Base-by-base conservation (phyloP, 768 basidiomycete genomes). In the Lactarius hengduanensis region DNA sequence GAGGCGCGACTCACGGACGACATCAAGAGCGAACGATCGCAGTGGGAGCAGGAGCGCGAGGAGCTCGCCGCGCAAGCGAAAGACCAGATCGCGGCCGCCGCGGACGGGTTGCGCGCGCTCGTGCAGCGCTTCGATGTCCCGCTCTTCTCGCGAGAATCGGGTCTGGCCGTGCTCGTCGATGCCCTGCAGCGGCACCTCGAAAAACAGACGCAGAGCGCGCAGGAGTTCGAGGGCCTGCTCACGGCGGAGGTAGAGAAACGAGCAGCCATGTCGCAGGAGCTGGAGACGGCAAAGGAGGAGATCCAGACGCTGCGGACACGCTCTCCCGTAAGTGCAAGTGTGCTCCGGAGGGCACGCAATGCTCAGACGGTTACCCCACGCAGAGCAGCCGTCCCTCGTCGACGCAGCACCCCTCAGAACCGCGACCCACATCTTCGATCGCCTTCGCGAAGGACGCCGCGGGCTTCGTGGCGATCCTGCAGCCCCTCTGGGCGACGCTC, bases 401-500 rank as follows among this genome's bases (percentile, higher is more conserved):
- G 26, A 53, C 26, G 13, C 13, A 16, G 8, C 32, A 36, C 26
- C 13, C n/a, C 13, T 18, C 16, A 26, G 64, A 70, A 26, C 64
- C 47, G 26, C 32, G 30, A 13, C 65, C 62, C 3, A n/a, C 50
- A 20, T 72, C 72, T 2, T 70, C 75, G 7, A 64, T 76, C 38
- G 69, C 73, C 26, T 75, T 74, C 55, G 75, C 75, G 5, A 75
- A 78, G 4, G 87, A 88, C 56, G 80, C 84, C 20, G 79, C 80
- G 30, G 81, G 82, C 8, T 79, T 92, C 66, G 79, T 86, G 43
- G 79, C 86, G 6, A 75, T 88, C 26, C 83, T 96, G 36, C 82
- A 83, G 59, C 85, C 91, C 11, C 71, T 96, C 28, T 98, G 94
- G 94, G 77, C 82, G 4, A 80, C 89, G 50, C 83, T 98, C 0